Base-by-base conservation (phyloP, 805 yeast genomes). In the Metschnikowia baotianmanensis region DNA sequence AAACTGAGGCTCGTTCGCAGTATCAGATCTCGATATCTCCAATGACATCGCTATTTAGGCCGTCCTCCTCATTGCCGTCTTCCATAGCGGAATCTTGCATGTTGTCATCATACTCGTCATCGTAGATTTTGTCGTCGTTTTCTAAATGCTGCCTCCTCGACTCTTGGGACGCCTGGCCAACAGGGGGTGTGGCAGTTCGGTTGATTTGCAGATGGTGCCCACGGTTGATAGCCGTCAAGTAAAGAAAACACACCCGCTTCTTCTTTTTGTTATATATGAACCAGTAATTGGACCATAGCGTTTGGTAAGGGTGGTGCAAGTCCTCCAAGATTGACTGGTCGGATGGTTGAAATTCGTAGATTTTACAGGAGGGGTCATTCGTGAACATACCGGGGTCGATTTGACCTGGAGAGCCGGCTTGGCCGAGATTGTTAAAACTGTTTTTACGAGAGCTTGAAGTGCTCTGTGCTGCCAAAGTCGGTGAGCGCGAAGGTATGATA, bases 191-290 rank as follows among this genome's bases (percentile, higher is more conserved):
- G 28, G 40, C 15, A 10, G 39, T 34, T 31, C 46, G 37, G 25
- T 44, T 45, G 23, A 40, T 33, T 19, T 40, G 51, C 29, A 67
- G 61, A 46, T 63, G 63, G 52, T 69, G 73, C 11, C 65, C 51
- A 34, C 65, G 64, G 41, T 69, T 69, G 40, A 69, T 62, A 1
- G 72, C 75, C 3, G 80, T 80, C 47, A 93, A 66, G 52, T 86
- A 86, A 13, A 93, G 60, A 59, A 84, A 91, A 1, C 95, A 88
- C 2, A 93, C 98, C 48, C 98, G 77, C 65, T 91, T 91, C 65
- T 85, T 78, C 56, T 86, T 84, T 64, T 88, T 91, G 67, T 89
- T 93, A 65, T 85, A 89, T 32, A 91, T 79, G 61, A 93, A 93
- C 83, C 95, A 91, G 76, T 87, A 86, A 58, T 82, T 69, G 18